A percentile compares a stretch with the other conserved stretches of the same genome.
These are phyloP conservation scores for Globisporangium radiosum DNA, from an alignment of 352 stramenopile genomes.

Conservation along the genomic window DNA sequence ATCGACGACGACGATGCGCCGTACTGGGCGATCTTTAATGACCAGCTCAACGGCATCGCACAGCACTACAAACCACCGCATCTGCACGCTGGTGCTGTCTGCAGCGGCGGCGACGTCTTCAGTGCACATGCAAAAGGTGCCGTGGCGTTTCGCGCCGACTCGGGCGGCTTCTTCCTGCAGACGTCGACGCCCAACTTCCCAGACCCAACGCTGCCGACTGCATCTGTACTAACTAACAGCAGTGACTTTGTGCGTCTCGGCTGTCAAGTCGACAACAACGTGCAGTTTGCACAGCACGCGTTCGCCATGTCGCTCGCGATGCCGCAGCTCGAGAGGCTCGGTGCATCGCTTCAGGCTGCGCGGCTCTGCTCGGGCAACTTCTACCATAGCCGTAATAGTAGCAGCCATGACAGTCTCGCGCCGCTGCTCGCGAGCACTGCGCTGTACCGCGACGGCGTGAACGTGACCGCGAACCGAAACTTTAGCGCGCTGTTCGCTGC, in stretches of 20 bases:
- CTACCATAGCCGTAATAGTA: conserved; percentile 15
- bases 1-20: neutral
- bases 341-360: conserved; percentile 38
- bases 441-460: conserved; percentile 35
- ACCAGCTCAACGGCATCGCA: conserved; percentile 71
- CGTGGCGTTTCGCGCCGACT: conserved; percentile 35
- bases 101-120: conserved; percentile 44
- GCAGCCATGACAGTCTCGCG: conserved; percentile 15
- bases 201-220: conserved; percentile 30
- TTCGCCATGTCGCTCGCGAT: conserved; percentile 54
- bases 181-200: conserved; percentile 76
- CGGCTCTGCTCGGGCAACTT: conserved; percentile 71
- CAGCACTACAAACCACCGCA: conserved; percentile 15
- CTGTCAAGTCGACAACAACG: conserved; percentile 71
- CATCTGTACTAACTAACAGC: conserved; percentile 1
- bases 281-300: conserved; percentile 71
- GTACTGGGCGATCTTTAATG: conserved; percentile 78
- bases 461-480: conserved; percentile 21
- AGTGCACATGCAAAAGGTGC: conserved; percentile 72
- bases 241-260: conserved; percentile 51
- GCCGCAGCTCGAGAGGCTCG: conserved; percentile 31
- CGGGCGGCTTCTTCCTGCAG: conserved; percentile 64
- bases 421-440: conserved; percentile 27
- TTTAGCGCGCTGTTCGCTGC: conserved; percentile 40
- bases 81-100: conserved; percentile 22